These are phyloP conservation scores for Casuarina equisetifolia DNA, from an alignment of 306 rosid species.

Conservation along the genomic window DNA sequence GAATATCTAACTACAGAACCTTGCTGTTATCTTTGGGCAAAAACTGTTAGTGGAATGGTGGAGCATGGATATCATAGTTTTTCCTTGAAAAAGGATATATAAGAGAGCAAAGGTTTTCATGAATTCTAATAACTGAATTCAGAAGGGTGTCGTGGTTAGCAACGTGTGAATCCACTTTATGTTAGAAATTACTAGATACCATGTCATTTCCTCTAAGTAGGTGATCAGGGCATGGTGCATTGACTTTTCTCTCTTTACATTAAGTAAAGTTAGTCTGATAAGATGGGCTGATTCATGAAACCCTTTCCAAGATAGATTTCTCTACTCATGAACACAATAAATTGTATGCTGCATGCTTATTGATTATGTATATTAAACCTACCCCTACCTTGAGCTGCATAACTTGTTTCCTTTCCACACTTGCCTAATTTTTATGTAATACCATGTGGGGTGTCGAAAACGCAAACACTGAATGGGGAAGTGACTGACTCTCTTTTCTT, in stretches of 20 bases:
- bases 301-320: not conserved
- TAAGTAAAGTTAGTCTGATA: not conserved
- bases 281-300: not conserved
- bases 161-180: not conserved
- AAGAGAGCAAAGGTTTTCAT: not conserved
- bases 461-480: conserved; percentile 11
- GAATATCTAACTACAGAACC: not conserved
- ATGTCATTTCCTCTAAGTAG: conserved; percentile 5
- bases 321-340: not conserved
- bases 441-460: conserved; percentile 13
- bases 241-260: not conserved
- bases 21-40: conserved; percentile 7
- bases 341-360: not conserved
- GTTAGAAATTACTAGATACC: not conserved
- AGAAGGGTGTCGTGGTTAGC: not conserved
- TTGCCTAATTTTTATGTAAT: conserved; percentile 15
- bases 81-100: not conserved
- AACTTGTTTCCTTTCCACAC: conserved; percentile 7
- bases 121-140: no score
- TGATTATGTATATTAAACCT: conserved; percentile 1
- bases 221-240: not conserved
- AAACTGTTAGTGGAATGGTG: not conserved
- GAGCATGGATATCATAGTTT: not conserved
- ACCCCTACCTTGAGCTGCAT: not conserved
- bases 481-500: conserved; percentile 10